These are phyloP conservation scores for Candida sphagnicola DNA, from an alignment of 805 yeast species.

Conservation along the genomic window DNA sequence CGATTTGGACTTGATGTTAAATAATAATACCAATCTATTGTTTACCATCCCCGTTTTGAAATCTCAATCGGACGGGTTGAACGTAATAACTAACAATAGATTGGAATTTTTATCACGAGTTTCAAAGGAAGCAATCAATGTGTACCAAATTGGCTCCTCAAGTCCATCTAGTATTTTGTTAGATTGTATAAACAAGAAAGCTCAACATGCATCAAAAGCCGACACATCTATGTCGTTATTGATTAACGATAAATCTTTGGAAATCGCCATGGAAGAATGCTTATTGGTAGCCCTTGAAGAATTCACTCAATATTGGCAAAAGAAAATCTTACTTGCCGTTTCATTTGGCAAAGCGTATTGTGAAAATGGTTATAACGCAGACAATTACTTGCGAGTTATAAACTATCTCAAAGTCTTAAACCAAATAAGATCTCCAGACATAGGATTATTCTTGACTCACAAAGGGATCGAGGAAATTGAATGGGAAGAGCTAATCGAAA, in stretches of 20 bases:
- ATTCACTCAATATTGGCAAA: constrained; percentile 76
- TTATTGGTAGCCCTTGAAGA: constrained; percentile 74
- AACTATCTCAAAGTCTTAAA: constrained; percentile 65
- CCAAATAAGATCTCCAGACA: constrained; percentile 55
- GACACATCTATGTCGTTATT: constrained; percentile 65
- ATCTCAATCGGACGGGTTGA: constrained; percentile 68
- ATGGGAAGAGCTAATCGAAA: constrained; percentile 48
- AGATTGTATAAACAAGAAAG: constrained; percentile 65
- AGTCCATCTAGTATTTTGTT: constrained; percentile 77
- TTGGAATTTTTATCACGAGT: constrained; percentile 67
- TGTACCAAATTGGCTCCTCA: constrained; percentile 80
- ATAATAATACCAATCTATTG: constrained; percentile 14
- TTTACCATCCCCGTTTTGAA: constrained; percentile 38
- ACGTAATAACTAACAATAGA: constrained; percentile 53
- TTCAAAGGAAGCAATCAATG: constrained; percentile 47
- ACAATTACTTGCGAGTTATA: constrained; percentile 59
- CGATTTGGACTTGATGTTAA: constrained; percentile 15
- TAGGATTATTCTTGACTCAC: constrained; percentile 68
- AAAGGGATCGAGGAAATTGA: constrained; percentile 50
- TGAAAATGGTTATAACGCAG: constrained; percentile 50
- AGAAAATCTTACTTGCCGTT: constrained; percentile 73
- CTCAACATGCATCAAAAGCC: constrained; percentile 71
- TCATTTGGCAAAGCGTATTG: constrained; percentile 74
- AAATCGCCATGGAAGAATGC: constrained; percentile 65
- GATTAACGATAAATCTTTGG: constrained; percentile 40